Evolutionary conservation across 1,284 basidiomycete species (phyloP).

Genomic region (Irpex lacteus): DNA sequence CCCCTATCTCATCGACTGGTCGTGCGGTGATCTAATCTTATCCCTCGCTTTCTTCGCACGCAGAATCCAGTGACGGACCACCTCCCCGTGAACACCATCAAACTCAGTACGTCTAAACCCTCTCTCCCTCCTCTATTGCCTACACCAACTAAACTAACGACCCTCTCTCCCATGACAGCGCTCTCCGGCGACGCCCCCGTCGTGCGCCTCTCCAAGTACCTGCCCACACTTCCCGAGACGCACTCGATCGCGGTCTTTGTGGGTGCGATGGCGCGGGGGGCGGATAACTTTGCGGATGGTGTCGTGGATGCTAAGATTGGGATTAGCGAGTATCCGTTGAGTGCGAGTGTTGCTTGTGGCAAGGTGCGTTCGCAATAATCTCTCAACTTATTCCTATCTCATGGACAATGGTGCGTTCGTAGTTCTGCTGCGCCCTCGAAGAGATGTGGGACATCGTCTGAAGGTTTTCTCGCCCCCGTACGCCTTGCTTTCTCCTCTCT

Average conservation of each 20-base stretch:
- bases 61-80: conserved; percentile 96
- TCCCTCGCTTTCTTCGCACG: neutral
- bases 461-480: neutral
- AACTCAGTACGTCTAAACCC: conserved; percentile 64
- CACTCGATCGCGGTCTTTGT: conserved; percentile 95
- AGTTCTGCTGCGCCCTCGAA: conserved; percentile 40
- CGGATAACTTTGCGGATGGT: conserved; percentile 97
- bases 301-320: conserved; percentile 96
- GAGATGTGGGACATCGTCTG: conserved; percentile 40
- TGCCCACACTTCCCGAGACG: conserved; percentile 80
- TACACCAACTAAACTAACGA: neutral
- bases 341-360: conserved; percentile 95
- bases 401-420: no score
- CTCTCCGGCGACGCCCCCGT: conserved; percentile 91
- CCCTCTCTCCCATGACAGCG: conserved; percentile 56
- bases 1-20: neutral
- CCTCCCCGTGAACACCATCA: conserved; percentile 93
- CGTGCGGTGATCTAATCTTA: neutral
- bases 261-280: conserved; percentile 95
- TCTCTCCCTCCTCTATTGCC: neutral
- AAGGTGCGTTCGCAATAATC: no score
- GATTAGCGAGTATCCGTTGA: conserved; percentile 93
- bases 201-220: conserved; percentile 79
- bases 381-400: no score
- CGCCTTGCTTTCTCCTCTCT: neutral